Conservation (phyloP, 305 asterid genomes). For the Fraxinus latifolia region DNA sequence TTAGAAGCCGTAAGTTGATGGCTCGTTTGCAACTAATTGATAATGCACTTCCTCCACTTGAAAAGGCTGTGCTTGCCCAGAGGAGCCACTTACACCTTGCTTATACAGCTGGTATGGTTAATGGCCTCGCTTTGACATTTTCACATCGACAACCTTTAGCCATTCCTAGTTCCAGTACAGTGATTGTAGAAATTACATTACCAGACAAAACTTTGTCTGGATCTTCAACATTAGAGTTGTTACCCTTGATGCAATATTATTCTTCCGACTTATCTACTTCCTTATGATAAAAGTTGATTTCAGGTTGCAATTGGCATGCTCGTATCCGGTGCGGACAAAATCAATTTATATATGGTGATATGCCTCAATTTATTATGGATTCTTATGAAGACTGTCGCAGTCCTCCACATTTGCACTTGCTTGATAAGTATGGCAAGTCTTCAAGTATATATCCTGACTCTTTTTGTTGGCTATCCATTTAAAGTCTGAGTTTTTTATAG, state of each 20-base stretch:
- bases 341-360: constrained; percentile 72
- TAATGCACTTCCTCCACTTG: constrained; percentile 80
- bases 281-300: constrained; percentile 35
- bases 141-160: not conserved
- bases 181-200: constrained; percentile 16
- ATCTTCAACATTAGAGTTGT: constrained; percentile 16
- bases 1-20: constrained; percentile 88
- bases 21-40: constrained; percentile 69
- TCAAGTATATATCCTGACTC: constrained; percentile 11
- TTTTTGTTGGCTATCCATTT: constrained; percentile 18
- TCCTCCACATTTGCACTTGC: constrained; percentile 72
- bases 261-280: constrained; percentile 22
- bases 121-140: constrained; percentile 19
- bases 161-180: not conserved
- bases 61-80: constrained; percentile 86
- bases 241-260: constrained; percentile 6
- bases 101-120: constrained; percentile 75
- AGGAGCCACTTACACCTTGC: constrained; percentile 93
- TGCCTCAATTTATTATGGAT: constrained; percentile 82
- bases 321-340: constrained; percentile 50
- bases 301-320: constrained; percentile 85
- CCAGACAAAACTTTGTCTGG: constrained; percentile 8
- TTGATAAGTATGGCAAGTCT: constrained; percentile 65
- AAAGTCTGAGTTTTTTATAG: constrained; percentile 38
- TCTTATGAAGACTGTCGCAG: constrained; percentile 71